A percentile compares a stretch with the other conserved stretches of the same genome.
These are phyloP conservation scores for Arachnopeziza araneosa DNA, from an alignment of 2,329 filamentous ascomycete genomes.

Conservation along the genomic window DNA sequence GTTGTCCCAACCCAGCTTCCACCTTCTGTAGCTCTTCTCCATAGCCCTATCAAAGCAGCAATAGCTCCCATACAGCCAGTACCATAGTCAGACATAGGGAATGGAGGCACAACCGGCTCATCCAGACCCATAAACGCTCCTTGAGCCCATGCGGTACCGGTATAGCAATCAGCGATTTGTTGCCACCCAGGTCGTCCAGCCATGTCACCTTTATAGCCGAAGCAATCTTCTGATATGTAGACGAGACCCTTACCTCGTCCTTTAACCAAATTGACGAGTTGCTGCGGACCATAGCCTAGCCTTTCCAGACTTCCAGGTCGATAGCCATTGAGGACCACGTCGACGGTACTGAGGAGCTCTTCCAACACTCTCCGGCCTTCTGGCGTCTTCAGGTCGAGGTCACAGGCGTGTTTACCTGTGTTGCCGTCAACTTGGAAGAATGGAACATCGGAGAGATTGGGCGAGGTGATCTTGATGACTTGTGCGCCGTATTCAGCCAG, in stretches of 20 bases:
- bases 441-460: conserved; percentile 62
- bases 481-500: conserved; percentile 72
- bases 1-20: conserved; percentile 62
- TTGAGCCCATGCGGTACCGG: conserved; percentile 36
- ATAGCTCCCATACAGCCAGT: conserved; percentile 68
- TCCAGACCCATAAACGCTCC: conserved; percentile 54
- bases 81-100: conserved; percentile 61
- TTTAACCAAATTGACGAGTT: conserved; percentile 46
- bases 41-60: conserved; percentile 58
- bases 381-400: conserved; percentile 54
- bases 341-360: conserved; percentile 52
- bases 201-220: conserved; percentile 61
- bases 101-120: conserved; percentile 61
- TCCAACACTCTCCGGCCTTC: conserved; percentile 53
- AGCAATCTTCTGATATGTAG: conserved; percentile 68
- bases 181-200: conserved; percentile 62
- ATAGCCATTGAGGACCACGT: conserved; percentile 65
- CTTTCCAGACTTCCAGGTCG: conserved; percentile 59
- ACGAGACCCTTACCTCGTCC: conserved; percentile 56
- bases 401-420: conserved; percentile 61
- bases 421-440: conserved; percentile 71
- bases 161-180: conserved; percentile 55
- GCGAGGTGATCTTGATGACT: conserved; percentile 66
- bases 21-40: conserved; percentile 54
- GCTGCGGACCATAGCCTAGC: conserved; percentile 56